A percentile compares a stretch with the other conserved stretches of the same genome.
phyloP scores from a whole-genome alignment of 805 yeast genomes.

The Candida takata region DNA sequence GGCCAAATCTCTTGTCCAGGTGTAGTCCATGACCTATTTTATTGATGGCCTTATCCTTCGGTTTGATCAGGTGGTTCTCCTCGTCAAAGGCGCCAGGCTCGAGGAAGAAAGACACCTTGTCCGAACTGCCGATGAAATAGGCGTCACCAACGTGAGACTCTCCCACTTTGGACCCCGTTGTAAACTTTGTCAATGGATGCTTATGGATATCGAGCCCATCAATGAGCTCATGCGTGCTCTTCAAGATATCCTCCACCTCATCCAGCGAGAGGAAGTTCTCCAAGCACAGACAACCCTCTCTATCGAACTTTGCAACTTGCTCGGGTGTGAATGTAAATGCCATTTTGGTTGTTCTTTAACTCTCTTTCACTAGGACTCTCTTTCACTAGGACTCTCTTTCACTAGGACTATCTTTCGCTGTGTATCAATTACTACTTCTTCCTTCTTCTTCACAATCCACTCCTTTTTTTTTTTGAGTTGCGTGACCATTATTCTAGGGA shows the following conservation, averaged over 20 bases:
- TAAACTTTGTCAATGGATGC: conserved; percentile 68
- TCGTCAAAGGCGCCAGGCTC: conserved; percentile 62
- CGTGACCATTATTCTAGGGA: too few species aligned
- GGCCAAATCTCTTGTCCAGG: conserved; percentile 39
- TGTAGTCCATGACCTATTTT: conserved; percentile 80
- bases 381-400: too few species aligned
- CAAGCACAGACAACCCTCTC: conserved; percentile 57
- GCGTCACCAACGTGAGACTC: conserved; percentile 65
- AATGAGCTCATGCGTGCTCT: conserved; percentile 39
- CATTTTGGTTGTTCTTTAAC: too few species aligned
- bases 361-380: too few species aligned
- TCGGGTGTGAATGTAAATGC: conserved; percentile 17
- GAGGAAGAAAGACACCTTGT: conserved; percentile 61
- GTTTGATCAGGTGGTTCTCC: conserved; percentile 42
- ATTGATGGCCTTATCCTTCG: conserved; percentile 54
- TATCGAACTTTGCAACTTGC: conserved; percentile 43
- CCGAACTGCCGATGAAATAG: conserved; percentile 62
- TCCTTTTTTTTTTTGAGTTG: too few species aligned
- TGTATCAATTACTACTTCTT: too few species aligned
- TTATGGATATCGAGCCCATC: conserved; percentile 40
- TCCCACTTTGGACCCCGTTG: conserved; percentile 40
- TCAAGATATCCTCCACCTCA: conserved; percentile 34
- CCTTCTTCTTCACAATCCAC: too few species aligned
- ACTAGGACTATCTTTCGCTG: too few species aligned
- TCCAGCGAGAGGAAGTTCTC: conserved; percentile 43